These are phyloP conservation scores for Lathyrus oleraceus DNA, from an alignment of 306 rosid species.

Conservation along the genomic window DNA sequence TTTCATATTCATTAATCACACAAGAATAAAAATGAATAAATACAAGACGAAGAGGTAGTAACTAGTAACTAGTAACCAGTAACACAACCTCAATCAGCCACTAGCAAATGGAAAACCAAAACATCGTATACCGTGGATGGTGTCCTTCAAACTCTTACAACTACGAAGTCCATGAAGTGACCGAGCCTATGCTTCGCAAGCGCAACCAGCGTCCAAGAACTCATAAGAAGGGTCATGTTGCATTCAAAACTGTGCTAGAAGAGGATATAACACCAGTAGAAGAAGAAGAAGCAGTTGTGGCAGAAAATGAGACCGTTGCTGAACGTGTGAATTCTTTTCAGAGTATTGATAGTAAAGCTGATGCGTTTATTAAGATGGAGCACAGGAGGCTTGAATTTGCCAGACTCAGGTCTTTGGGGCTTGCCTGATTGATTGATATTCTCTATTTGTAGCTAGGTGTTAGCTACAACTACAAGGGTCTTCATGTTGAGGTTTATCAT, in stretches of 20 bases:
- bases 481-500: background rate
- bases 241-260: conserved; percentile 33
- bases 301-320: background rate
- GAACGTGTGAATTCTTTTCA: conserved; percentile 3
- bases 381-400: conserved; percentile 43
- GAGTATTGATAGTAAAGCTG: conserved; percentile 58
- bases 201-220: background rate
- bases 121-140: conserved; percentile 22
- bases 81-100: background rate
- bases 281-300: background rate
- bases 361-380: conserved; percentile 48
- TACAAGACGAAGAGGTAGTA: background rate
- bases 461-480: background rate
- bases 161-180: conserved; percentile 30
- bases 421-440: background rate
- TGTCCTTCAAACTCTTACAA: conserved; percentile 25
- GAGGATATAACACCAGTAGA: conserved; percentile 1
- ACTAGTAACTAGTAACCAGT: background rate
- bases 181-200: conserved; percentile 32
- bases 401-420: conserved; percentile 37
- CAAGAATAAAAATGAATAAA: background rate
- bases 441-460: background rate
- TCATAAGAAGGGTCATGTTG: conserved; percentile 41
- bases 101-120: conserved; percentile 30
- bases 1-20: background rate